Conservation (phyloP, 2,329 filamentous ascomycete species). For the Penicillium sp. region DNA sequence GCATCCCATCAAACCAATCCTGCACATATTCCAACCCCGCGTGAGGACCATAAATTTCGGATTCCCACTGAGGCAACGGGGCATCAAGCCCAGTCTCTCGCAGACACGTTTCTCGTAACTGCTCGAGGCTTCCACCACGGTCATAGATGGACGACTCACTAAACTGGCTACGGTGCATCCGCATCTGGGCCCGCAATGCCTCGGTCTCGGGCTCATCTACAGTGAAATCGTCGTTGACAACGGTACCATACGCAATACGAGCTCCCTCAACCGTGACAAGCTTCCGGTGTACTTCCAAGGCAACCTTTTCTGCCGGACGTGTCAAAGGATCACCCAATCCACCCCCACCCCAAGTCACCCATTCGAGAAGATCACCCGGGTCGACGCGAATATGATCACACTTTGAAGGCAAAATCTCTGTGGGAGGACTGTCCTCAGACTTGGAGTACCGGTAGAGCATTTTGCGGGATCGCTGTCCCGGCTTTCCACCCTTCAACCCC, state of each 20-base stretch:
- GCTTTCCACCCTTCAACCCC: slow-evolving; percentile 49
- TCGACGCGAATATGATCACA: slow-evolving; percentile 48
- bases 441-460: slow-evolving; percentile 36
- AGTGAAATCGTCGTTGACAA: slow-evolving; percentile 38
- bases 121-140: slow-evolving; percentile 43
- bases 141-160: slow-evolving; percentile 37
- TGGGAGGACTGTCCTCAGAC: slow-evolving; percentile 30
- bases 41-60: slow-evolving; percentile 49
- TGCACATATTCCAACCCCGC: slow-evolving; percentile 44
- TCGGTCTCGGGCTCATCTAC: slow-evolving; percentile 40
- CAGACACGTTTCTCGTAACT: slow-evolving; percentile 38
- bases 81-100: slow-evolving; percentile 46
- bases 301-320: slow-evolving; percentile 45
- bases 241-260: slow-evolving; percentile 47
- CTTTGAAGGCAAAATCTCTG: slow-evolving; percentile 36
- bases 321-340: slow-evolving; percentile 48
- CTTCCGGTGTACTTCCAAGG: slow-evolving; percentile 46
- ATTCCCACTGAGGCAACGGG: slow-evolving; percentile 47
- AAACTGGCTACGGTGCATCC: slow-evolving; percentile 19
- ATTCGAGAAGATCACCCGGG: slow-evolving; percentile 50
- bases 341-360: slow-evolving; percentile 53
- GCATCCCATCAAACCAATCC: slow-evolving; percentile 40
- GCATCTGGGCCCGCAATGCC: slow-evolving; percentile 35
- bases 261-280: slow-evolving; percentile 49
- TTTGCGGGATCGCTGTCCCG: slow-evolving; percentile 46